Percentiles rank a stretch among this genome's conserved stretches.
Evolutionary conservation across 768 basidiomycete genomes (phyloP).

Genomic region (Artomyces pyxidatus): DNA sequence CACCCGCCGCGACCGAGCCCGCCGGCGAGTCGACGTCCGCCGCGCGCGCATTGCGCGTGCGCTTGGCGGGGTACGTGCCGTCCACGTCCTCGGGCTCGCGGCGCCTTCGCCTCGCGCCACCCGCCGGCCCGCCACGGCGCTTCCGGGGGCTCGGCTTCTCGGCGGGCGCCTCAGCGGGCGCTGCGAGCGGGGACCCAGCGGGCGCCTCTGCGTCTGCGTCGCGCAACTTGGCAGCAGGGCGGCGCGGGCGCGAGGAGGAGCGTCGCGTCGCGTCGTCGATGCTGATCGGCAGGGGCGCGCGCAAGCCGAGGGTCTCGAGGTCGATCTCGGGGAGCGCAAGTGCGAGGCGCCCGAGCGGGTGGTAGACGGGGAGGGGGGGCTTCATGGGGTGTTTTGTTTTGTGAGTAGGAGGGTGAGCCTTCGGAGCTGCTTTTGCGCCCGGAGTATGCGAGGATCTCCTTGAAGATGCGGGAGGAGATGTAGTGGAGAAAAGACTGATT

Average conservation of each 20-base stretch:
- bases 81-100: constrained; percentile 17
- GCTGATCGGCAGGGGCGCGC: background rate
- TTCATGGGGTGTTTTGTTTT: constrained; percentile 10
- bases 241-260: constrained; percentile 8
- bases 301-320: constrained; percentile 2
- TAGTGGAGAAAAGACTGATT: background rate
- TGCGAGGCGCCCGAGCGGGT: constrained; percentile 15
- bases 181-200: constrained; percentile 3
- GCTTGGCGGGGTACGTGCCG: constrained; percentile 17
- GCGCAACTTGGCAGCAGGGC: constrained; percentile 12
- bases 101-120: constrained; percentile 11
- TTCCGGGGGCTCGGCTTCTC: constrained; percentile 17
- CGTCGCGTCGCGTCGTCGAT: constrained; percentile 5
- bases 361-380: constrained; percentile 13
- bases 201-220: constrained; percentile 9
- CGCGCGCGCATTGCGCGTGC: constrained; percentile 13
- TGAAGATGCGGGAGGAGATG: constrained; percentile 5
- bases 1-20: constrained; percentile 7
- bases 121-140: constrained; percentile 11
- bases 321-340: constrained; percentile 14
- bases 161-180: constrained; percentile 1
- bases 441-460: background rate
- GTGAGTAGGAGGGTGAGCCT: background rate
- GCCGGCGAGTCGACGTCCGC: constrained; percentile 7
- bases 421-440: background rate